These are phyloP conservation scores for Dryadomyces quercus-mongolicae DNA, from an alignment of 2,329 filamentous ascomycete species.

Conservation along the genomic window DNA sequence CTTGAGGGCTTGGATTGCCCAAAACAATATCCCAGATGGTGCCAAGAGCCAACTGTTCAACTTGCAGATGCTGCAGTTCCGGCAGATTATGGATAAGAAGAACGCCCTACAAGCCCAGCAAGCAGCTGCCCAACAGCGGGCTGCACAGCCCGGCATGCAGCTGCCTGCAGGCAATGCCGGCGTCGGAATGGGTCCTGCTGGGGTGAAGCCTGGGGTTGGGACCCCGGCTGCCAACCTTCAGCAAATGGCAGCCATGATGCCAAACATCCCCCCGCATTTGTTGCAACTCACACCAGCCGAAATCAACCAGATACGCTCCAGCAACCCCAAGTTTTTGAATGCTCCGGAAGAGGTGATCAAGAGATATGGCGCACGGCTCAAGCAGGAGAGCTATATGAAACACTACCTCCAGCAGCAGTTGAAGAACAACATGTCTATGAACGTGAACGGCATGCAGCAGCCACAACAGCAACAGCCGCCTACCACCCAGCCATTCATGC, in stretches of 20 bases:
- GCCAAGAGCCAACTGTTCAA: conserved; percentile 20
- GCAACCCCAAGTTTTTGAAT: conserved; percentile 8
- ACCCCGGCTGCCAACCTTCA: neutral
- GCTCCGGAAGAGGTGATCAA: conserved; percentile 8
- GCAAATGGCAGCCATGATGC: conserved; percentile 4
- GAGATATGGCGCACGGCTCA: conserved; percentile 4
- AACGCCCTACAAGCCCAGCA: neutral
- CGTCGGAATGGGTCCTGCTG: neutral
- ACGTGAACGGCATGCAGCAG: conserved; percentile 5
- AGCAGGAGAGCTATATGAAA: conserved; percentile 9
- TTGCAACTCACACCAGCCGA: conserved; percentile 8
- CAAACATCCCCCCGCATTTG: conserved; percentile 8
- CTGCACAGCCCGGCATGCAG: conserved; percentile 5
- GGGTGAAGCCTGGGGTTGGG: neutral
- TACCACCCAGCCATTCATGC: conserved; percentile 2
- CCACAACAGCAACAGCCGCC: conserved; percentile 12
- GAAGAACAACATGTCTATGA: neutral
- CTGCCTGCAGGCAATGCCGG: neutral
- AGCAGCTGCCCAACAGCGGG: conserved; percentile 9
- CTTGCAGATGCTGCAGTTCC: conserved; percentile 29
- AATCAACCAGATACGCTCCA: conserved; percentile 6
- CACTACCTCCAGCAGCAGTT: conserved; percentile 8
- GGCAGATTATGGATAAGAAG: conserved; percentile 13
- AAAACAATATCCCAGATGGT: conserved; percentile 22
- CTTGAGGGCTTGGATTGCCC: conserved; percentile 28